These are phyloP conservation scores for Populus davidiana DNA, from an alignment of 345 rosid genomes.

Conservation along the genomic window DNA sequence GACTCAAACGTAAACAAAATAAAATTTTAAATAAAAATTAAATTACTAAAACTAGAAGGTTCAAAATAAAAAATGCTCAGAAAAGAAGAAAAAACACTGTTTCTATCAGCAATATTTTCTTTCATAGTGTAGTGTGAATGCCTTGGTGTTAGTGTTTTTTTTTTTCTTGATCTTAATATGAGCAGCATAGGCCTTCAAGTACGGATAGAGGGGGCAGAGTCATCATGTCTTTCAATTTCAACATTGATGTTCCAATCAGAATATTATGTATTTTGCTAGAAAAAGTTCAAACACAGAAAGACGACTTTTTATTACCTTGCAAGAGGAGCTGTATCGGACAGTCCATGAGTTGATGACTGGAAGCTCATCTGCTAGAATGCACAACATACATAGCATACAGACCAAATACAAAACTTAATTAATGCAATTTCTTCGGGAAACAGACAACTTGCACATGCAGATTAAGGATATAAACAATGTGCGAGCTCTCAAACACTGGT, in stretches of 20 bases:
- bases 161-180: too few species aligned
- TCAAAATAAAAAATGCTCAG: too few species aligned
- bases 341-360: constrained; percentile 3
- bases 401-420: not conserved
- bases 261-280: not conserved
- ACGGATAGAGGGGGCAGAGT: too few species aligned
- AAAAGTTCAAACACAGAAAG: not conserved
- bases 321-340: not conserved
- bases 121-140: too few species aligned
- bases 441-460: constrained; percentile 16
- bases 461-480: not conserved
- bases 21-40: too few species aligned
- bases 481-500: not conserved
- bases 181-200: too few species aligned
- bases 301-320: constrained; percentile 2
- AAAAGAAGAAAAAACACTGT: too few species aligned
- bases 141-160: too few species aligned
- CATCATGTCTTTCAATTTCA: too few species aligned
- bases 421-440: constrained; percentile 1
- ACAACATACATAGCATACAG: constrained; percentile 7
- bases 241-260: not conserved
- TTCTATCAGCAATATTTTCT: too few species aligned
- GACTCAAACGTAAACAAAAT: too few species aligned
- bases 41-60: too few species aligned
- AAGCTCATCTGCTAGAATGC: not conserved